Evolutionary conservation across 73 alveolate genomes (phyloP), one percentile per base, ranked within the genome.

Genomic region (Paramecium pentaurelia): DNA sequence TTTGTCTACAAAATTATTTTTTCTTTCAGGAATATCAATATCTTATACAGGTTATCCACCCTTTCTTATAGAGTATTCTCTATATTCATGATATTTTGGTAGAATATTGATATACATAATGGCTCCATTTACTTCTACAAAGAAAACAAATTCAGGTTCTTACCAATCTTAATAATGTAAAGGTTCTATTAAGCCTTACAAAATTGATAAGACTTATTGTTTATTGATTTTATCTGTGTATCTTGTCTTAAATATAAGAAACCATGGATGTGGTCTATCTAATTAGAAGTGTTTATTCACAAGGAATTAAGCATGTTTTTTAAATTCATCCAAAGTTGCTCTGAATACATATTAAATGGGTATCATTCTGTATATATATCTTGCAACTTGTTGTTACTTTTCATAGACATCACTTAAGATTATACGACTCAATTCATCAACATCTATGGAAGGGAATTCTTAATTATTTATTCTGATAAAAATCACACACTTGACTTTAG

Each of bases 81-180:
- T 49, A 80, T 16, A 80, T 44, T 45, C 75, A 14, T 25, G 75
- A 27, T 80, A 80, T 42, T 80, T 45, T 18, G 91, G 91, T 11
- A 80, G 16, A 4, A 80, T 25, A 14, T 80, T 80, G 11, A 80
- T 32, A n/a, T 80, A 80, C 91, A 80, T 80, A 5, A 80, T 80
- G 34, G 91, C 91, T 20, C 91, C 91, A 44, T 80, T 80, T 8
- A 80, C 71, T 80, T 80, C 91, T 12, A 80, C 91, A 49, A 32
- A 80, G 58, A 80, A 80, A 38, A 47, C 73, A 45, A 80, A 80
- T 49, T 80, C 91, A 28, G 91, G 91, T 9, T 80, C 91, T 49
- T 80, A 32, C 71, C 71, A 80, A 80, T 80, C 91, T 6, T 40
- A 18, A 80, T 27, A 80, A 44, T 80, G 91, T 10, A 80, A 12